Conservation (phyloP, 1,284 basidiomycete species). For the Sanguinoderma infundibulare region DNA sequence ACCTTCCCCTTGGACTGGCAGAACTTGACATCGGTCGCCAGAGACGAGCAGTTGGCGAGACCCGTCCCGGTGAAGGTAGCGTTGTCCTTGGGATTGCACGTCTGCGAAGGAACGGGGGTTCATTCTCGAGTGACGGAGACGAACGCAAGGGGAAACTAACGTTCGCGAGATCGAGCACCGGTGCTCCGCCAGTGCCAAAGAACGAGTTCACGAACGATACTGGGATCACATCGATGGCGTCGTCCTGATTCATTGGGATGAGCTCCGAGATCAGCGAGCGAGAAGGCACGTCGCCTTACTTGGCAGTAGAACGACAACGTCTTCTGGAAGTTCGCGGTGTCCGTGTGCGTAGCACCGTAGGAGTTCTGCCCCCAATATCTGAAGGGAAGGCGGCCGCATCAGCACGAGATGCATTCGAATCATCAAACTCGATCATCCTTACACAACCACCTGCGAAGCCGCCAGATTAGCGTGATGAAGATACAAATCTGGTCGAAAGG, state of each 20-base stretch:
- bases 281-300: slow-evolving; percentile 34
- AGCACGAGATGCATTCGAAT: neutral
- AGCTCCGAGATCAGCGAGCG: neutral
- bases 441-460: neutral
- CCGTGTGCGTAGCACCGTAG: slow-evolving; percentile 57
- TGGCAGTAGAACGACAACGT: slow-evolving; percentile 60
- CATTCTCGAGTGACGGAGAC: neutral
- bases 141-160: slow-evolving; percentile 36
- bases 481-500: neutral
- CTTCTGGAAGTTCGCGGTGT: slow-evolving; percentile 60
- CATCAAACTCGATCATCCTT: neutral
- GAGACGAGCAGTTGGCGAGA: slow-evolving; percentile 55
- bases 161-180: slow-evolving; percentile 66
- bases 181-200: slow-evolving; percentile 58
- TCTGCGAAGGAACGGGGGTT: slow-evolving; percentile 38
- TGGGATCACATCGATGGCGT: slow-evolving; percentile 65
- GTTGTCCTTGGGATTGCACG: slow-evolving; percentile 58
- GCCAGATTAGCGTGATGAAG: neutral
- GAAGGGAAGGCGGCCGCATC: slow-evolving; percentile 1
- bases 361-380: slow-evolving; percentile 76
- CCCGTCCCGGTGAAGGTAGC: slow-evolving; percentile 60
- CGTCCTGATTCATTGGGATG: slow-evolving; percentile 44
- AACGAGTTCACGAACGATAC: slow-evolving; percentile 66
- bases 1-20: slow-evolving; percentile 70
- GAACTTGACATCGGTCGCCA: slow-evolving; percentile 58